Evolutionary conservation across 768 basidiomycete genomes (phyloP).

Genomic region (Pulveroboletus sp.): DNA sequence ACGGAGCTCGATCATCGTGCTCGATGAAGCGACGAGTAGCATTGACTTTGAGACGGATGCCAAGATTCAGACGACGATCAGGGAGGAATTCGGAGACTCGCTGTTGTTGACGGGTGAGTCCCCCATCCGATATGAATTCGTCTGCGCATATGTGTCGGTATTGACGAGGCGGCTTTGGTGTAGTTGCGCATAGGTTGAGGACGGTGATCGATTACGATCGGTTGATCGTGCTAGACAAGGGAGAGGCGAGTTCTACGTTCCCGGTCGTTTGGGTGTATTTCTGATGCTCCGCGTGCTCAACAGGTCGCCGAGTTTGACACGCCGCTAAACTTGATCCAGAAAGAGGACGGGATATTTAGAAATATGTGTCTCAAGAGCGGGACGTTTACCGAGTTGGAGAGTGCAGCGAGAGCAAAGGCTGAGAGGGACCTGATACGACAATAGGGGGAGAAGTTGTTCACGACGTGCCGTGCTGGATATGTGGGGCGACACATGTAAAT

Average conservation of each 20-base stretch:
- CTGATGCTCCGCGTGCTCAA: background rate
- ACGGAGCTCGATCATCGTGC: slow-evolving; percentile 65
- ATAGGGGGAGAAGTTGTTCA: background rate
- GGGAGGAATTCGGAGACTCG: slow-evolving; percentile 76
- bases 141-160: no score
- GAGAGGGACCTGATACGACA: slow-evolving; percentile 10
- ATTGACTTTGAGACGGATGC: slow-evolving; percentile 86
- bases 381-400: slow-evolving; percentile 56
- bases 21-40: slow-evolving; percentile 83
- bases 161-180: slow-evolving; percentile 2
- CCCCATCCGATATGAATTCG: no score
- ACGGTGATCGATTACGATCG: slow-evolving; percentile 81
- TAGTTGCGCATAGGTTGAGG: slow-evolving; percentile 64
- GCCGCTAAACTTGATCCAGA: slow-evolving; percentile 60
- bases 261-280: background rate
- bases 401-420: slow-evolving; percentile 44
- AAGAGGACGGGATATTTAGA: slow-evolving; percentile 59
- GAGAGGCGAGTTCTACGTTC: slow-evolving; percentile 18
- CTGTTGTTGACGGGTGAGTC: slow-evolving; percentile 63
- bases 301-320: slow-evolving; percentile 65
- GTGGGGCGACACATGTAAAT: no score
- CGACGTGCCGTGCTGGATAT: no score
- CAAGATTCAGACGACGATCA: slow-evolving; percentile 84
- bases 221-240: slow-evolving; percentile 67
- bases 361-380: slow-evolving; percentile 71